A percentile compares a stretch with the other conserved stretches of the same genome.
Conservation (phyloP, 1,284 basidiomycete species). For the Marasmius oreades region DNA sequence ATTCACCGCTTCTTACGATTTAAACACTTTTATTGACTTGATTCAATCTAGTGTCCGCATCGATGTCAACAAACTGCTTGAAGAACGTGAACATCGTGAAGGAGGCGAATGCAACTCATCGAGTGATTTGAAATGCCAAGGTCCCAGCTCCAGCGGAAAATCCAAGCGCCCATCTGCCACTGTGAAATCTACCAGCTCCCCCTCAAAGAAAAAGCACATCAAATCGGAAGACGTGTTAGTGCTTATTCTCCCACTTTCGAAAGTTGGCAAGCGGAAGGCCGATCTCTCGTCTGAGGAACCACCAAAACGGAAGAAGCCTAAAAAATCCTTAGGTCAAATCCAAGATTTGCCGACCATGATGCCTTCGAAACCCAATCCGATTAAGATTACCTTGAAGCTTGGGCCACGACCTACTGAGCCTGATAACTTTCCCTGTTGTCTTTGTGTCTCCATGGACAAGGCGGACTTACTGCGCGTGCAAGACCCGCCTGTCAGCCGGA, state of each 20-base stretch:
- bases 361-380: slow-evolving; percentile 32
- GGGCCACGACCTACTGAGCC: slow-evolving; percentile 55
- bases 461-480: slow-evolving; percentile 68
- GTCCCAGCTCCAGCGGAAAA: background rate
- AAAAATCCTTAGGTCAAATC: slow-evolving; percentile 5
- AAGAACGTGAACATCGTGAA: slow-evolving; percentile 44
- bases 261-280: slow-evolving; percentile 29
- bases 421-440: slow-evolving; percentile 69
- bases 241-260: slow-evolving; percentile 14
- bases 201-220: slow-evolving; percentile 11
- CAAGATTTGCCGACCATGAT: slow-evolving; percentile 5
- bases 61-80: slow-evolving; percentile 82
- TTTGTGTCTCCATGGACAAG: slow-evolving; percentile 65
- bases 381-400: slow-evolving; percentile 49
- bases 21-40: background rate
- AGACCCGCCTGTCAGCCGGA: slow-evolving; percentile 56
- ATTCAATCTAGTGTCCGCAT: slow-evolving; percentile 71
- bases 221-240: slow-evolving; percentile 9
- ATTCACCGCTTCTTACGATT: background rate
- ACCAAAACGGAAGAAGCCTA: slow-evolving; percentile 34
- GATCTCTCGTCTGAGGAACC: slow-evolving; percentile 28
- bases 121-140: background rate
- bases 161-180: slow-evolving; percentile 1
- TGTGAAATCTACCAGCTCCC: slow-evolving; percentile 6
- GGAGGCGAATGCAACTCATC: slow-evolving; percentile 30